Percentiles rank a stretch among this genome's conserved stretches.
phyloP scores from a whole-genome alignment of 148 eudicot genomes.

The Bassia scoparia region DNA sequence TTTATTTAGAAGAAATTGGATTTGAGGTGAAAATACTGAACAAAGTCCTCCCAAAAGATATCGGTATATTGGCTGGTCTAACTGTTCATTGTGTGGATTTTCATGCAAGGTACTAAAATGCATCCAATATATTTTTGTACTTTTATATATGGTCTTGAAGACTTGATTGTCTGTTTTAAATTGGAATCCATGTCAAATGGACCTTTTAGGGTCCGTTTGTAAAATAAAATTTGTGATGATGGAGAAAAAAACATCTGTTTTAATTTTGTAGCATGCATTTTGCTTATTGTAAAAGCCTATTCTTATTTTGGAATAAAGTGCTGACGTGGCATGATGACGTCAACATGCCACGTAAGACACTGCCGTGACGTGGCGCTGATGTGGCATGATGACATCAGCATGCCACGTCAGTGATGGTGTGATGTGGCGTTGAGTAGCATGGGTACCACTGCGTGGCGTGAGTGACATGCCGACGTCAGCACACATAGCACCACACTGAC shows the following conservation, averaged over 20 bases:
- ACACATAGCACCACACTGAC: too few species aligned
- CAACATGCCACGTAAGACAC: too few species aligned
- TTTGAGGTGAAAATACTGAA: conserved; percentile 71
- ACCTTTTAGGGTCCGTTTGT: neutral
- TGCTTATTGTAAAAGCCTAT: neutral
- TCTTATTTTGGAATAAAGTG: too few species aligned
- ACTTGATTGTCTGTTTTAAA: neutral
- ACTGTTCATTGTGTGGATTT: conserved; percentile 74
- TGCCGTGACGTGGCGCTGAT: too few species aligned
- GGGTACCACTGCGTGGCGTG: too few species aligned
- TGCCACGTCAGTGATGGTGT: too few species aligned
- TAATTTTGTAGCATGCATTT: too few species aligned
- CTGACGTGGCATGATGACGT: too few species aligned
- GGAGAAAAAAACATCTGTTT: neutral
- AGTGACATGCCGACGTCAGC: too few species aligned
- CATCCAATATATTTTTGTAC: neutral
- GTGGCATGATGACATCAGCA: too few species aligned
- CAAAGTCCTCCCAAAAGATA: conserved; percentile 78
- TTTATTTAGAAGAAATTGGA: conserved; percentile 55
- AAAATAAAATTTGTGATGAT: neutral
- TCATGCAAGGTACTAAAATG: conserved; percentile 69
- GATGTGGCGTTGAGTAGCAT: too few species aligned
- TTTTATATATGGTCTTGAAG: neutral
- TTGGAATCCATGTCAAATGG: neutral
- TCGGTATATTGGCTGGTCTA: conserved; percentile 82